Percentiles rank a stretch among this genome's conserved stretches.
Evolutionary conservation across 1,284 basidiomycete genomes (phyloP).

Genomic region (Cutaneotrichosporon curvatum): DNA sequence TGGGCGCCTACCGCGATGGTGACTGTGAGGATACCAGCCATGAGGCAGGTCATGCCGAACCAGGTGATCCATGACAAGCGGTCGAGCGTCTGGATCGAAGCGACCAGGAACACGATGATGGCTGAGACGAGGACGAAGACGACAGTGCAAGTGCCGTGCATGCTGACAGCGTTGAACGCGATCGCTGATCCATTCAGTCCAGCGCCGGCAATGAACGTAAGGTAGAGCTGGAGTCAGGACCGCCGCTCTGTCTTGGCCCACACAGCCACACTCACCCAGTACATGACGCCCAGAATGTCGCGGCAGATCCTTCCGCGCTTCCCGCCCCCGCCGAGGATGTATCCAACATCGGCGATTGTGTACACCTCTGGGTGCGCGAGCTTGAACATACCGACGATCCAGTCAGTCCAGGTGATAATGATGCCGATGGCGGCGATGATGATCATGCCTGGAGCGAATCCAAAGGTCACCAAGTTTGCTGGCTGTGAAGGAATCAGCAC

Average conservation of each 20-base stretch:
- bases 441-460: slow-evolving; percentile 29
- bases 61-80: slow-evolving; percentile 34
- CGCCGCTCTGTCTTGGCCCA: not conserved
- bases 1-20: slow-evolving; percentile 35
- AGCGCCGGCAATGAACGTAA: slow-evolving; percentile 22
- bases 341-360: slow-evolving; percentile 2
- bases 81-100: slow-evolving; percentile 32
- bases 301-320: slow-evolving; percentile 17
- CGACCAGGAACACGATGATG: slow-evolving; percentile 23
- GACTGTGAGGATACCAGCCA: slow-evolving; percentile 28
- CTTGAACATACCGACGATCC: slow-evolving; percentile 20
- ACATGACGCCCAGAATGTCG: slow-evolving; percentile 23
- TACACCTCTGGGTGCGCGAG: slow-evolving; percentile 12
- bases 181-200: slow-evolving; percentile 25
- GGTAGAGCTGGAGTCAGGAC: slow-evolving; percentile 9
- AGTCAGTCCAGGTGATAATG: slow-evolving; percentile 26
- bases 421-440: slow-evolving; percentile 24
- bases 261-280: slow-evolving; percentile 19
- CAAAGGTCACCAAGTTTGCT: slow-evolving; percentile 24
- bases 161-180: slow-evolving; percentile 29
- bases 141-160: slow-evolving; percentile 31
- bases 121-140: slow-evolving; percentile 30
- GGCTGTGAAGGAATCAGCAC: slow-evolving; percentile 6
- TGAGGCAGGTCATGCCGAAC: slow-evolving; percentile 29
- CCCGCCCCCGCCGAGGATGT: not conserved